These are phyloP conservation scores for Aspergillus luchuensis DNA, from an alignment of 2,329 filamentous ascomycete genomes.

Conservation along the genomic window DNA sequence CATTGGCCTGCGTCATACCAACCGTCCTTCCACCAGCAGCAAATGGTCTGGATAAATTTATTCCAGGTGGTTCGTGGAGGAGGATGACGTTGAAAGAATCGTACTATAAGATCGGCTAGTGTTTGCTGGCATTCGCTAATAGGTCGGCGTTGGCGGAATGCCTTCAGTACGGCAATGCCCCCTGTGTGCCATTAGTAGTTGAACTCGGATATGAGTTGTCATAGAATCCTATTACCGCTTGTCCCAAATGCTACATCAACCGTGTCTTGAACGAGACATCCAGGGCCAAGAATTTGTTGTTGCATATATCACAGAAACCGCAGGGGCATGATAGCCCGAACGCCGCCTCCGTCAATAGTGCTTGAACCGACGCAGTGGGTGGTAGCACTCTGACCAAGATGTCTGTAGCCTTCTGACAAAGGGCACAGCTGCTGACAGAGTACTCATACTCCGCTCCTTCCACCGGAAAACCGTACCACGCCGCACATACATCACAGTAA, in stretches of 20 bases:
- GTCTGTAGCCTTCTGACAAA: background rate
- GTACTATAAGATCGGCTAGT: background rate
- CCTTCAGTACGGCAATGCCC: background rate
- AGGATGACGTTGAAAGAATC: background rate
- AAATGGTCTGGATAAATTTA: background rate
- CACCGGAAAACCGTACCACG: background rate
- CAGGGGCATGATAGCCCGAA: constrained; percentile 1
- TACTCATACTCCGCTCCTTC: background rate
- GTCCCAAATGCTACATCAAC: constrained; percentile 1
- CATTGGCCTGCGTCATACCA: background rate
- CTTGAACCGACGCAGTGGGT: background rate
- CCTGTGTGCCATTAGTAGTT: background rate
- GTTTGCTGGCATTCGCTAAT: background rate
- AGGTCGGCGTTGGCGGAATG: background rate
- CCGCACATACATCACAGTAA: background rate
- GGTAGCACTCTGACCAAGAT: background rate
- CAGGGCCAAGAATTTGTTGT: background rate
- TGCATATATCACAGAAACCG: background rate
- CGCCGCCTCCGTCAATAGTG: background rate
- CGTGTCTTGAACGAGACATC: background rate
- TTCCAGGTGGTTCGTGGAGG: background rate
- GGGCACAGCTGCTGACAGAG: background rate
- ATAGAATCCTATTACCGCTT: background rate
- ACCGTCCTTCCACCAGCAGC: background rate
- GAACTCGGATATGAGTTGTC: too few relatives aligned